A percentile compares a stretch with the other conserved stretches of the same genome.
phyloP scores from a whole-genome alignment of 1,284 basidiomycete genomes.

The Heterobasidion annosum region DNA sequence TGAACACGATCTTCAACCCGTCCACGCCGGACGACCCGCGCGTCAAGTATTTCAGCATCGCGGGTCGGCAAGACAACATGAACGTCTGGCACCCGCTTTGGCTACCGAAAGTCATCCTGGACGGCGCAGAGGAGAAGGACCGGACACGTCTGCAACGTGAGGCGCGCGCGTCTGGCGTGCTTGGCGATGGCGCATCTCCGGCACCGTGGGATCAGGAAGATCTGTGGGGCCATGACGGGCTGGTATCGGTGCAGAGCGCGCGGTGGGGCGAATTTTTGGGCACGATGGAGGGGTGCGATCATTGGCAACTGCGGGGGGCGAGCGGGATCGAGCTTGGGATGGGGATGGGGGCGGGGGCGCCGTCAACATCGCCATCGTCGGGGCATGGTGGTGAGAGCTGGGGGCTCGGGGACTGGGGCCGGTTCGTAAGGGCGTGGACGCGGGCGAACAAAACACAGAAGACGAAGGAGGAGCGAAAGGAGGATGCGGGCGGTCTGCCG shows the following conservation, averaged over 20 bases:
- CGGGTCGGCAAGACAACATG: constrained; percentile 68
- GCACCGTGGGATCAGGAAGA: constrained; percentile 35
- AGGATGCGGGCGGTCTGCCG: constrained; percentile 5
- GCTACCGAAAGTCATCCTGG: constrained; percentile 92
- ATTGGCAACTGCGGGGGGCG: constrained; percentile 93
- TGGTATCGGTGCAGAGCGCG: constrained; percentile 86
- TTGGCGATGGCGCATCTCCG: constrained; percentile 11
- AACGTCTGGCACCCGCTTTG: constrained; percentile 92
- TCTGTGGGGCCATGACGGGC: constrained; percentile 89
- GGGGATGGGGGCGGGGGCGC: constrained; percentile 51
- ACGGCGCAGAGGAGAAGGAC: constrained; percentile 61
- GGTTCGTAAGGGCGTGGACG: constrained; percentile 35
- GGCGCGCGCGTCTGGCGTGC: constrained; percentile 7
- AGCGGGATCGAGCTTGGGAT: constrained; percentile 54
- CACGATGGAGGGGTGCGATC: constrained; percentile 85
- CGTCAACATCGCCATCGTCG: constrained; percentile 14
- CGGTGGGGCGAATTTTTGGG: constrained; percentile 94
- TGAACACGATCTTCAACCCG: constrained; percentile 88
- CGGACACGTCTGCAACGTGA: constrained; percentile 24
- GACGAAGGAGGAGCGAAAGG: constrained; percentile 29
- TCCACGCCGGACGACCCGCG: constrained; percentile 75
- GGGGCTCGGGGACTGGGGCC: constrained; percentile 52
- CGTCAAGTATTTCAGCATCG: constrained; percentile 91
- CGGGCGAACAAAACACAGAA: constrained; percentile 31
- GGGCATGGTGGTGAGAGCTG: constrained; percentile 36